A percentile compares a stretch with the other conserved stretches of the same genome.
These are phyloP conservation scores for Monosporascus sp. DNA, from an alignment of 2,329 filamentous ascomycete species.

Conservation along the genomic window DNA sequence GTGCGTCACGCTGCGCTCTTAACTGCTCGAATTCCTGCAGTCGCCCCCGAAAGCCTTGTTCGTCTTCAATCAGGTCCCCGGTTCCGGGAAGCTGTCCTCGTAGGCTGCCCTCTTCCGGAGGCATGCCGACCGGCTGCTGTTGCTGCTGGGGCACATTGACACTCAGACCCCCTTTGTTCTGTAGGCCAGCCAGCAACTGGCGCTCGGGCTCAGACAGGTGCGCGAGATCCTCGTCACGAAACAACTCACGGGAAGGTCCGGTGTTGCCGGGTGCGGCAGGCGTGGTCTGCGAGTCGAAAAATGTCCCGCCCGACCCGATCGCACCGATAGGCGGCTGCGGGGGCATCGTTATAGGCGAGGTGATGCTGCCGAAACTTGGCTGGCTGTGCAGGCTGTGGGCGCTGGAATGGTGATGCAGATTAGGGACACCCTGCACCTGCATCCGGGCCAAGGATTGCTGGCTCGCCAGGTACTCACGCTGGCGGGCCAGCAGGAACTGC, in stretches of 20 bases:
- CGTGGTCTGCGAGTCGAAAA: constrained; percentile 59
- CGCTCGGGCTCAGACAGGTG: constrained; percentile 54
- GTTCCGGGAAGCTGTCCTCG: constrained; percentile 45
- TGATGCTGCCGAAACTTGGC: constrained; percentile 91
- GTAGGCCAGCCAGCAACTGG: constrained; percentile 43
- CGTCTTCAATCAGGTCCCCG: constrained; percentile 47
- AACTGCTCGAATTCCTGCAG: constrained; percentile 79
- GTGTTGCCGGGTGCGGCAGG: constrained; percentile 36
- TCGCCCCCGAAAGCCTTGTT: constrained; percentile 61
- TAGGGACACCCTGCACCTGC: constrained; percentile 52
- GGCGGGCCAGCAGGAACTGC: constrained; percentile 91
- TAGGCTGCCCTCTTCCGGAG: constrained; percentile 31
- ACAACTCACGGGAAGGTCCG: constrained; percentile 44
- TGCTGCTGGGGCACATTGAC: constrained; percentile 33
- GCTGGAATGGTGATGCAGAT: constrained; percentile 87
- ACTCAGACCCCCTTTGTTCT: constrained; percentile 25
- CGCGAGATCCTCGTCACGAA: constrained; percentile 70
- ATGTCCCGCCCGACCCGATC: constrained; percentile 58
- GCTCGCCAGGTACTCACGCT: constrained; percentile 86
- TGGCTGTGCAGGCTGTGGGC: constrained; percentile 95
- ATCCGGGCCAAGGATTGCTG: constrained; percentile 76
- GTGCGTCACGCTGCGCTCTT: constrained; percentile 64
- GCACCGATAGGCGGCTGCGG: constrained; percentile 51
- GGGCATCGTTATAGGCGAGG: constrained; percentile 67
- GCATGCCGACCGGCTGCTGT: constrained; percentile 34